A percentile compares a stretch with the other conserved stretches of the same genome.
These are phyloP conservation scores for Psilocybe cyanescens DNA, from an alignment of 768 basidiomycete species.

Conservation along the genomic window DNA sequence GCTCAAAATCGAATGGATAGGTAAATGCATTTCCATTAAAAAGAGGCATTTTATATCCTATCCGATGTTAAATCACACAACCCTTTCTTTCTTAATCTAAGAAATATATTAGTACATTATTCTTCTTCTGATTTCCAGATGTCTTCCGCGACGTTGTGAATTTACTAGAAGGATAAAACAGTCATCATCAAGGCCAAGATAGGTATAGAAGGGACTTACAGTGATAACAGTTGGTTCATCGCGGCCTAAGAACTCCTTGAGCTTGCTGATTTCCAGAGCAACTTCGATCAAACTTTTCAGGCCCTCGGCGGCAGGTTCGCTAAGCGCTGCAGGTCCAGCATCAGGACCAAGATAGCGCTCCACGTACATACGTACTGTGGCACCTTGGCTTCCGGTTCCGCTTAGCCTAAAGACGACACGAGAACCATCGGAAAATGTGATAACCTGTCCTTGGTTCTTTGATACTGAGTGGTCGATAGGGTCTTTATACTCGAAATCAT, in stretches of 20 bases:
- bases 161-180: conserved; percentile 4
- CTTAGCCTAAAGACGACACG: conserved; percentile 95
- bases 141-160: background rate
- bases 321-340: conserved; percentile 70
- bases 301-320: conserved; percentile 83
- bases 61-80: background rate
- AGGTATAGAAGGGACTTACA: conserved; percentile 43
- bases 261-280: conserved; percentile 81
- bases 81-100: background rate
- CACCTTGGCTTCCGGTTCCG: conserved; percentile 95
- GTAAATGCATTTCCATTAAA: background rate
- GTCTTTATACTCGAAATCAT: conserved; percentile 96
- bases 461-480: conserved; percentile 96
- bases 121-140: background rate
- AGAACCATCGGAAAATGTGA: conserved; percentile 89
- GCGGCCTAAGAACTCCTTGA: conserved; percentile 84
- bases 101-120: conserved; percentile 4
- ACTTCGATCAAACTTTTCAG: conserved; percentile 96
- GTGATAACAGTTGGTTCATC: conserved; percentile 98
- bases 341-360: conserved; percentile 85
- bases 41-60: background rate
- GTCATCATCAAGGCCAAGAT: background rate
- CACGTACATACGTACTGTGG: conserved; percentile 95
- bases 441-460: conserved; percentile 94
- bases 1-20: background rate